A percentile compares a stretch with the other conserved stretches of the same genome.
These are phyloP conservation scores for Sporothrix inflata DNA, from an alignment of 2,329 filamentous ascomycete species.

Conservation along the genomic window DNA sequence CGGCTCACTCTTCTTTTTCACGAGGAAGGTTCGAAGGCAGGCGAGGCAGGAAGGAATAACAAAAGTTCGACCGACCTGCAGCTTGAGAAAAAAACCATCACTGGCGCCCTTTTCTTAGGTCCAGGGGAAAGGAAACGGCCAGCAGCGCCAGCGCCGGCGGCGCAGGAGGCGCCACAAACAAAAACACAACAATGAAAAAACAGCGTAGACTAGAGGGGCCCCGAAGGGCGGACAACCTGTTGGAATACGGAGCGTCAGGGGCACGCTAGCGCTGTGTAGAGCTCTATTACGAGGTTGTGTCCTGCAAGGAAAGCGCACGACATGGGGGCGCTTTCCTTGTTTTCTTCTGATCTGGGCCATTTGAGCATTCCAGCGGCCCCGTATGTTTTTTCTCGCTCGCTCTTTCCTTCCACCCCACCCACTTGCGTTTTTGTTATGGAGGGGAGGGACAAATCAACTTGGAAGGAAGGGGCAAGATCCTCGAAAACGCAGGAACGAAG, in stretches of 20 bases:
- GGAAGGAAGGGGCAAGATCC: constrained; percentile 18
- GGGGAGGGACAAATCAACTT: not conserved
- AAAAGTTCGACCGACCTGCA: not conserved
- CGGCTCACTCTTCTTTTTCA: not conserved
- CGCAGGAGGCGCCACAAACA: constrained; percentile 3
- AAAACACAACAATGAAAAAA: not conserved
- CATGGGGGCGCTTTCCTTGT: constrained; percentile 2
- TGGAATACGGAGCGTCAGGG: constrained; percentile 16
- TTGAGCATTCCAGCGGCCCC: constrained; percentile 8
- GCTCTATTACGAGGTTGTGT: constrained; percentile 18
- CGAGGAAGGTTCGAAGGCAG: not conserved
- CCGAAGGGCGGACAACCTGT: not conserved
- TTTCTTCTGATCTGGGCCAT: not conserved
- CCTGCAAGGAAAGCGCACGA: constrained; percentile 9
- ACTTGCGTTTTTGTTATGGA: constrained; percentile 7
- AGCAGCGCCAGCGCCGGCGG: not conserved
- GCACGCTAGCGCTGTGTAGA: constrained; percentile 8
- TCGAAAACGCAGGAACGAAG: constrained; percentile 17
- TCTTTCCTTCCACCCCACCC: constrained; percentile 6
- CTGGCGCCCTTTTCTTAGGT: not conserved
- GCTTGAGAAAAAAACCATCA: not conserved
- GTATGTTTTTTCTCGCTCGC: not conserved
- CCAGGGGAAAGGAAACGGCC: not conserved
- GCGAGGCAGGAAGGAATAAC: not conserved
- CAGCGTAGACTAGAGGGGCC: not conserved